Percentiles rank a stretch among this genome's conserved stretches.
phyloP scores from a whole-genome alignment of 169 alveolate species.

The Plasmodium billcollinsi region DNA sequence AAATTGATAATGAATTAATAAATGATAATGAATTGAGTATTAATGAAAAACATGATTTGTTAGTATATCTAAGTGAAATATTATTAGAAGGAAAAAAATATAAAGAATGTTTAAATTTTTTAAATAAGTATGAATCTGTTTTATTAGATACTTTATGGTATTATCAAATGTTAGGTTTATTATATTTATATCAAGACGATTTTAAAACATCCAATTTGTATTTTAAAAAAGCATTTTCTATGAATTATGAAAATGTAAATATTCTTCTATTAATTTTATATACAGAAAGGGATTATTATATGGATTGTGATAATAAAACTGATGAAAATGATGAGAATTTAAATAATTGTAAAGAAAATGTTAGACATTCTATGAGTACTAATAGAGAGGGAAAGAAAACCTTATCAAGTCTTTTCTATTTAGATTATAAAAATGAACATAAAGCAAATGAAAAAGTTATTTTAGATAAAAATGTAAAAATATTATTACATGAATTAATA shows the following conservation, averaged over 20 bases:
- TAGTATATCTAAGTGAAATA: conserved; percentile 50
- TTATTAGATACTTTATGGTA: conserved; percentile 47
- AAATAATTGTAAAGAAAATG: neutral
- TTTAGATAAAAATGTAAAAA: conserved; percentile 14
- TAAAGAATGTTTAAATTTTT: conserved; percentile 26
- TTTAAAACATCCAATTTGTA: conserved; percentile 27
- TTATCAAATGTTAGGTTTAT: conserved; percentile 43
- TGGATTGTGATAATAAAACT: neutral
- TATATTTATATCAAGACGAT: conserved; percentile 36
- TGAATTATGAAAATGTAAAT: conserved; percentile 59
- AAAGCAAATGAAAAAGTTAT: conserved; percentile 30
- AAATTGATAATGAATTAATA: conserved; percentile 32
- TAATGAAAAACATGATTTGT: conserved; percentile 43
- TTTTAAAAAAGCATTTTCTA: conserved; percentile 57
- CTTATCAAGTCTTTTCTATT: conserved; percentile 41
- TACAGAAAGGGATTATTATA: conserved; percentile 19
- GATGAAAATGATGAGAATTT: neutral
- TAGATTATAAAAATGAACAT: conserved; percentile 62
- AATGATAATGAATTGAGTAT: conserved; percentile 14
- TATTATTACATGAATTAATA: conserved; percentile 52
- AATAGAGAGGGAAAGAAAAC: neutral
- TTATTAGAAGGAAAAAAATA: conserved; percentile 64
- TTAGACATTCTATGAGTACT: neutral
- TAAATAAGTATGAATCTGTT: conserved; percentile 10
- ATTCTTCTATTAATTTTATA: conserved; percentile 35